A percentile compares a stretch with the other conserved stretches of the same genome.
These are phyloP conservation scores for Microbotryum intermedium DNA, from an alignment of 1,284 basidiomycete genomes.

Conservation along the genomic window DNA sequence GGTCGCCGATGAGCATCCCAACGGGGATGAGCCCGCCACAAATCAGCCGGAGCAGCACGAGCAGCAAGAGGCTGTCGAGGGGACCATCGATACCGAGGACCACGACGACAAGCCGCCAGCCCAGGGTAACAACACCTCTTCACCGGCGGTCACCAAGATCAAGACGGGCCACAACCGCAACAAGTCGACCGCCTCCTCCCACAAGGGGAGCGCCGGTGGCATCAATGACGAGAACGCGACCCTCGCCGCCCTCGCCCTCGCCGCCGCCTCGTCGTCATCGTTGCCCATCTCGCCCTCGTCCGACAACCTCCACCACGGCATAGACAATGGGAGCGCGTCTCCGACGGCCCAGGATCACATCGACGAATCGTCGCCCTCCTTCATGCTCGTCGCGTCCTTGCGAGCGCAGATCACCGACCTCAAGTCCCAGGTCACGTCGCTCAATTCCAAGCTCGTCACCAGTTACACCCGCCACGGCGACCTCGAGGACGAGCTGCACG, in stretches of 20 bases:
- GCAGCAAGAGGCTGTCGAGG: background rate
- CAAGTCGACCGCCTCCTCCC: background rate
- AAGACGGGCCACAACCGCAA: background rate
- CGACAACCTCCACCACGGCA: background rate
- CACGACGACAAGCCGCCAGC: background rate
- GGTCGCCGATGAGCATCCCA: no score
- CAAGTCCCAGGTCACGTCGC: constrained; percentile 76
- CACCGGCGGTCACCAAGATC: background rate
- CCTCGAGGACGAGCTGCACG: constrained; percentile 82
- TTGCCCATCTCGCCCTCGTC: constrained; percentile 1
- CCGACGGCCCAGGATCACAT: constrained; percentile 1
- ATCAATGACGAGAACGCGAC: background rate
- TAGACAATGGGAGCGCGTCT: background rate
- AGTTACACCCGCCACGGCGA: constrained; percentile 87
- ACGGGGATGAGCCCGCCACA: background rate
- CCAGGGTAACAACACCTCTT: background rate
- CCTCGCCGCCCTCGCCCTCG: constrained; percentile 1
- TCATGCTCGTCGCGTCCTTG: constrained; percentile 63
- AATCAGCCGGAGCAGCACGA: background rate
- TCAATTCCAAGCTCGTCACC: constrained; percentile 84
- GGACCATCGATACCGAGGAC: background rate
- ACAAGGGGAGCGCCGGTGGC: no score
- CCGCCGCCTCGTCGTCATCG: constrained; percentile 8
- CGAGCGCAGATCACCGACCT: constrained; percentile 74
- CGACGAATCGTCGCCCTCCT: background rate